Conservation (phyloP, 257 asterid species). For the Primulina tabacum region DNA sequence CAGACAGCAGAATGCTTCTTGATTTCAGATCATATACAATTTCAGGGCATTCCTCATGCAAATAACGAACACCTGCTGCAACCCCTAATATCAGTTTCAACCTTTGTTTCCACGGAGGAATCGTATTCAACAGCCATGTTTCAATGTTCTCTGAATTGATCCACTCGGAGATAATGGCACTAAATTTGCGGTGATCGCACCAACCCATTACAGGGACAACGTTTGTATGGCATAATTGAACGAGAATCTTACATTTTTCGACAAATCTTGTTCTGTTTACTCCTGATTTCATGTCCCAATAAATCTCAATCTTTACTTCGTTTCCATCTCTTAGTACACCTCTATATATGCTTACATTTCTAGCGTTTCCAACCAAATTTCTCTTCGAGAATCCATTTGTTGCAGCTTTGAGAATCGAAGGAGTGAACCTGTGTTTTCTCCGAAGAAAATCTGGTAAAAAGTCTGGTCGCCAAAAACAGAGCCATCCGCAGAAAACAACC, state of each 20-base stretch:
- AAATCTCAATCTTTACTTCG: constrained; percentile 36
- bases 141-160: constrained; percentile 28
- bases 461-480: constrained; percentile 31
- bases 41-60: constrained; percentile 42
- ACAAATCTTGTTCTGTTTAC: constrained; percentile 32
- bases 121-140: constrained; percentile 32
- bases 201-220: constrained; percentile 35
- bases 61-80: constrained; percentile 36
- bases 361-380: constrained; percentile 31
- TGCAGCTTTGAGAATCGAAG: constrained; percentile 34
- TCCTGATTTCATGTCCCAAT: constrained; percentile 20
- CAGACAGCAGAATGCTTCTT: constrained; percentile 32
- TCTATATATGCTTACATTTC: constrained; percentile 21
- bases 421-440: constrained; percentile 28
- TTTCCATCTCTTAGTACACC: constrained; percentile 40
- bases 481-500: constrained; percentile 32
- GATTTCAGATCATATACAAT: constrained; percentile 36
- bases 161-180: constrained; percentile 25
- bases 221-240: constrained; percentile 33
- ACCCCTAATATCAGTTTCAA: constrained; percentile 32
- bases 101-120: constrained; percentile 52
- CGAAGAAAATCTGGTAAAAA: constrained; percentile 24
- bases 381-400: constrained; percentile 41
- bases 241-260: constrained; percentile 28
- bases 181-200: constrained; percentile 33